These are phyloP conservation scores for Acacia concinna DNA, from an alignment of 331 rosid genomes.

Conservation along the genomic window DNA sequence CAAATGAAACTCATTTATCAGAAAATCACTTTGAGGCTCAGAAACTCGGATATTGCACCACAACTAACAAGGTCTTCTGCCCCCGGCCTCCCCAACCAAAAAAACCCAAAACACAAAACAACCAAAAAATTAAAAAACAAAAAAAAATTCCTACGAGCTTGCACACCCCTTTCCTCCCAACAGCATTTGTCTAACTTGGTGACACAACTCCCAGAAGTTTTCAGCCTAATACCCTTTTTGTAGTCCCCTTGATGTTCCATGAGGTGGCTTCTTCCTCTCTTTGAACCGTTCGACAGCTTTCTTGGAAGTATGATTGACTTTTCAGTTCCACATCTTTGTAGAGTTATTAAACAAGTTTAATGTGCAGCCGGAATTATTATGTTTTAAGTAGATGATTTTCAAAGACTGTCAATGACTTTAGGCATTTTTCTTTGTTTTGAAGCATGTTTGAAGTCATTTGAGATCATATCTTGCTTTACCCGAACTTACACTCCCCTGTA, in stretches of 20 bases:
- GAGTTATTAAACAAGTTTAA: not conserved
- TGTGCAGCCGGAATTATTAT: not conserved
- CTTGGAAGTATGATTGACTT: not conserved
- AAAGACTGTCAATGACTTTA: constrained; percentile 10
- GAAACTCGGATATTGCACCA: not conserved
- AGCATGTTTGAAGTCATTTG: not conserved
- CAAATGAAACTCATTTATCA: not conserved
- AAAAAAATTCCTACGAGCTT: not conserved
- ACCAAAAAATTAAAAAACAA: too few species aligned
- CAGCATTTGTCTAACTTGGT: not conserved
- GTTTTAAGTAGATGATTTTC: constrained; percentile 13
- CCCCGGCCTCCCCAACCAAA: too few species aligned
- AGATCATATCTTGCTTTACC: not conserved
- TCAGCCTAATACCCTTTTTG: not conserved
- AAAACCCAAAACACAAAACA: too few species aligned
- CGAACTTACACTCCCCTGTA: not conserved
- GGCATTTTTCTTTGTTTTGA: constrained; percentile 8
- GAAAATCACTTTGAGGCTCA: not conserved
- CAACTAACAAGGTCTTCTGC: not conserved
- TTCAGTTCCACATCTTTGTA: not conserved
- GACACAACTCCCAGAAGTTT: not conserved
- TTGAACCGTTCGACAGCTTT: not conserved
- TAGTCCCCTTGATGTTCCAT: not conserved
- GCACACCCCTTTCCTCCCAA: not conserved
- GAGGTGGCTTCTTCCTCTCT: not conserved